Evolutionary conservation across 2,329 filamentous ascomycete species (phyloP), one percentile per base, ranked within the genome.

Genomic region (Nemania serpens): DNA sequence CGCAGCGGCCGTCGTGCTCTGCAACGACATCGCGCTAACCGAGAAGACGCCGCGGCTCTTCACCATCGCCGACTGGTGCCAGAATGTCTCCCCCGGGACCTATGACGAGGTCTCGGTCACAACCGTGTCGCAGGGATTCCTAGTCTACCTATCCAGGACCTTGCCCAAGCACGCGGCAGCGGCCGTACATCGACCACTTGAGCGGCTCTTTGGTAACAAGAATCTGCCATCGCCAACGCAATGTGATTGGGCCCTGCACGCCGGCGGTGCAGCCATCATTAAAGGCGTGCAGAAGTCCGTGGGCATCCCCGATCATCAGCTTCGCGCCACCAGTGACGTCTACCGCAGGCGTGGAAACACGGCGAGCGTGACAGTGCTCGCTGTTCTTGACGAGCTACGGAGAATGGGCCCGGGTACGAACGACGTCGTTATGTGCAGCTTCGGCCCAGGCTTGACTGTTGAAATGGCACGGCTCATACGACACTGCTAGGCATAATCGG

Each of bases 1-100:
- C 0, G 68, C 68, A 0, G 68, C 64, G 2, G 66, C 69, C 5
- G 64, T 70, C 12, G 62, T 70, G 1, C 48, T 70, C 15, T 66
- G 67, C 51, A 71, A 70, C 45, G 65, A 69, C 37, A 37, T 61
- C 18, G 64, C 59, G 7, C 55, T 64, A 18, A 56, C 51, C 6
- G 57, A 55, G 57, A 50, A 55, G 18, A 60, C 12, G 13, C 52
- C 54, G 7, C 62, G 59, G 3, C 57, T 65, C 4, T 66, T 66
- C 12, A 59, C 59, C 18, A 36, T 66, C 15, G 42, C 55, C 17
- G 64, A 65, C 17, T 66, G 64, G 62, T 59, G 57, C n/a, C 59
- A 66, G 17, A 56, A 58, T 12, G 62, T 63, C 6, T 45, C 62
- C 12, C 5, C 55, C 15, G 52, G 59, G 9, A 64, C 62, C 0